Base-by-base conservation (phyloP, 345 rosid species). In the Psidium friedrichsthalianum region DNA sequence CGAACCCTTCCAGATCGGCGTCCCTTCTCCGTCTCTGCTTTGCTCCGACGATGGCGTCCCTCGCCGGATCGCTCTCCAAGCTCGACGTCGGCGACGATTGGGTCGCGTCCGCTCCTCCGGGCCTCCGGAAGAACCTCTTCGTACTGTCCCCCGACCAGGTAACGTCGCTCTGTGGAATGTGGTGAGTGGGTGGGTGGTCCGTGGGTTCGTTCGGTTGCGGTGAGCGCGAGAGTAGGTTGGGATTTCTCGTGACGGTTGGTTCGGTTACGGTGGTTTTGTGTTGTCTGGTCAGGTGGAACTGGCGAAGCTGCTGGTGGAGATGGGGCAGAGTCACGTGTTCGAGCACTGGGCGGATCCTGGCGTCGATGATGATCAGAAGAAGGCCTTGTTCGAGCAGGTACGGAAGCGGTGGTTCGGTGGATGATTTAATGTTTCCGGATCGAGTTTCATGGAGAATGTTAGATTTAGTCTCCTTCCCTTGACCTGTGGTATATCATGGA, bases 341-440 rank as follows among this genome's bases (percentile, higher is more conserved):
- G 85, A 86, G 87, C 91, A 94, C 76, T 97, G 99, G 99, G 85
- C 96, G 21, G 94, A 88, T 74, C 95, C 93, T 12, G 98, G 99
- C 25, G 92, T 91, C 51, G 93, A 90, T 61, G 98, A 95, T 61
- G 86, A 88, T 27, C 91, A 92, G 76, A 97, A 97, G 91, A 90
- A 88, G 69, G 90, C 88, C 1, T 90, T 97, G 47, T 93, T 95
- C 22, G 91, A 91, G 83, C 98, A 94, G 98, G 99, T 97, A 81
- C 44, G 57, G 27, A 64, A 40, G 24, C 78, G 78, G 78, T 29
- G 3, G 15, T 57, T 59, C 58, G 12, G 47, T 5, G 52, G 20
- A n/a, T n/a, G 36, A 3, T 51, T 42, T 24, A 49, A 32, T 61
- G 18, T 25, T 40, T 51, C 55, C 74, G 82, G 82, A 36, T 83